Base-by-base conservation (phyloP, 2,329 filamentous ascomycete genomes). In the Alternaria sp. region DNA sequence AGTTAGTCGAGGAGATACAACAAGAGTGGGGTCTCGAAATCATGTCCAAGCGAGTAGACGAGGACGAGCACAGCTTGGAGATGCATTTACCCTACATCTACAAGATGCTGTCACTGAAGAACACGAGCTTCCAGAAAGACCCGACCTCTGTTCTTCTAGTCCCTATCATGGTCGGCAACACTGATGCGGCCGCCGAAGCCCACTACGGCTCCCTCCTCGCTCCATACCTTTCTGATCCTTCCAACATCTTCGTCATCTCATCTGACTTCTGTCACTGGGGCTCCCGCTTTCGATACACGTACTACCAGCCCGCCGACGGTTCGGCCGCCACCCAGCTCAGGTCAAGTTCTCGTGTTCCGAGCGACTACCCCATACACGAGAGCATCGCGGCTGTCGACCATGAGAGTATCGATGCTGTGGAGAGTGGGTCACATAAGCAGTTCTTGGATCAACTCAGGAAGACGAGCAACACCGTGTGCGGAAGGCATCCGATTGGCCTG, bases 181-280 rank as follows among this genome's bases (percentile, higher is more conserved):
- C 91, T 36, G 85, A 84, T 51, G 79, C 84, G 0, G 59, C 79
- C 0, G 86, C 88, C 2, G 94, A 98, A 78, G 85, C 85, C 49
- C 80, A 77, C 1, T 86, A 90, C 56, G 95, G 92, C 2, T 70
- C 80, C 26, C 75, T 93, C n/a, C 81, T 99, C 7, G 86, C 90
- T 1, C 88, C 90, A 0, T 96, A 95, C 74, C 80, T 99, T 6
- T 82, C 83, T 33, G 90, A 97, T 67, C 86, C 89, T 0, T 80
- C 84, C 11, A 96, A 91, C 60, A 87, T 89, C 1, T 97, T 98
- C 74, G 85, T 99, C 60, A 85, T 98, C 63, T 95, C 91, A 76
- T 97, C 93, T 1, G 95, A 99, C 76, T 99, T 99, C 76, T 97
- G 94, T 65, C 95, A 99, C 78, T 99, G 95, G 95, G 95, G 95